Evolutionary conservation across 371 early-diverging fungal species (phyloP).

Genomic region (Phascolomyces articulosus): DNA sequence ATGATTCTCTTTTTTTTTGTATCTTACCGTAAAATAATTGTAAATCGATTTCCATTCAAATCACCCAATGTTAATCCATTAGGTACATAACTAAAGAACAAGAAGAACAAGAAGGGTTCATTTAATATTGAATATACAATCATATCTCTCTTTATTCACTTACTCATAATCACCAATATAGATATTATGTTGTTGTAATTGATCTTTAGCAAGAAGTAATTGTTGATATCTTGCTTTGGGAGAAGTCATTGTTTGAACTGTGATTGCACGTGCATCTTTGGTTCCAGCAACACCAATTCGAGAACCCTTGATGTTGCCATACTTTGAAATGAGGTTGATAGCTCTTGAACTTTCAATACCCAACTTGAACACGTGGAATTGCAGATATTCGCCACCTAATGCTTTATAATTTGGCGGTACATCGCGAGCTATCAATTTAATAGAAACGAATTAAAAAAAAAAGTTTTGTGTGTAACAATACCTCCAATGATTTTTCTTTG

Average conservation of each 20-base stretch:
- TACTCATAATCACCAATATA: conserved; percentile 81
- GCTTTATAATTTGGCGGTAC: conserved; percentile 31
- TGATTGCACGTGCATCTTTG: conserved; percentile 98
- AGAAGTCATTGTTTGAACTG: conserved; percentile 88
- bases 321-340: conserved; percentile 61
- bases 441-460: background rate
- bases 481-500: too few species aligned
- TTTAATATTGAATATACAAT: too few species aligned
- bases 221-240: conserved; percentile 63
- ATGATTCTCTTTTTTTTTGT: background rate
- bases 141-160: too few species aligned
- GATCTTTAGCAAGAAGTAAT: conserved; percentile 57
- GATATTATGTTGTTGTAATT: conserved; percentile 55
- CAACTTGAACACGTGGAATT: conserved; percentile 88
- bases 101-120: too few species aligned
- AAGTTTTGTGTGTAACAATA: too few species aligned
- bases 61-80: conserved; percentile 82
- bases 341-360: conserved; percentile 91
- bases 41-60: conserved; percentile 89
- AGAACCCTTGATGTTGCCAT: conserved; percentile 38
- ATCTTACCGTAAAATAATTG: conserved; percentile 68
- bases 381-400: conserved; percentile 72
- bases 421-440: background rate
- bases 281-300: conserved; percentile 93
- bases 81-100: conserved; percentile 14